Evolutionary conservation across 352 stramenopile genomes (phyloP).

Genomic region (Globisporangium splendens): DNA sequence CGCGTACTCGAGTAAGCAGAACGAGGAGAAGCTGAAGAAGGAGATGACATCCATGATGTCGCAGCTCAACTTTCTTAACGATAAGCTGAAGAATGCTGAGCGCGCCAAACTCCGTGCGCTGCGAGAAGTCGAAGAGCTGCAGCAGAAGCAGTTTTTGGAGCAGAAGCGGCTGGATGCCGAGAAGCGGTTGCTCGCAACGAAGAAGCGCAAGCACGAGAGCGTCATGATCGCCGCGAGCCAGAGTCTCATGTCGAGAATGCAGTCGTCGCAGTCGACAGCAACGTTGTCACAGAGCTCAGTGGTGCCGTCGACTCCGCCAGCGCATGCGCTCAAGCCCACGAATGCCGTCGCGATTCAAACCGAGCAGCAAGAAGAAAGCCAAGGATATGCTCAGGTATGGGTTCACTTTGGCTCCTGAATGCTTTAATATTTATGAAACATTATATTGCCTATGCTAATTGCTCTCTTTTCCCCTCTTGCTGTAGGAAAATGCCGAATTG

Average conservation of each 20-base stretch:
- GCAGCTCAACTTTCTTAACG: slow-evolving; percentile 41
- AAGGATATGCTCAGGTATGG: slow-evolving; percentile 11
- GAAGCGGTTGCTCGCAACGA: slow-evolving; percentile 57
- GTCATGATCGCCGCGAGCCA: slow-evolving; percentile 50
- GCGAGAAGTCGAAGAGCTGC: slow-evolving; percentile 51
- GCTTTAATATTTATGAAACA: neutral
- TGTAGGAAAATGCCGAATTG: slow-evolving; percentile 35
- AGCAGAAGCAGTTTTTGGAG: slow-evolving; percentile 54
- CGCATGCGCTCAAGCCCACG: slow-evolving; percentile 19
- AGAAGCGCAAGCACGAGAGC: slow-evolving; percentile 57
- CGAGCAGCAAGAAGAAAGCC: slow-evolving; percentile 9
- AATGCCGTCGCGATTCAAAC: slow-evolving; percentile 32
- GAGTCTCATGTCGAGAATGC: slow-evolving; percentile 20
- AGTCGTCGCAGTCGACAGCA: slow-evolving; percentile 23
- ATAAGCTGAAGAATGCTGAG: slow-evolving; percentile 58
- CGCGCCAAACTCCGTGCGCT: slow-evolving; percentile 45
- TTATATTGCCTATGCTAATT: neutral
- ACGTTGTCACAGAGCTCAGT: slow-evolving; percentile 4
- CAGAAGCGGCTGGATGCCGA: slow-evolving; percentile 66
- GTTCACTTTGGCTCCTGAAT: neutral
- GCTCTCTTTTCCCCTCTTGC: neutral
- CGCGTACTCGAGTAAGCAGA: slow-evolving; percentile 35
- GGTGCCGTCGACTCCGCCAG: slow-evolving; percentile 6
- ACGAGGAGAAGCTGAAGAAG: slow-evolving; percentile 35
- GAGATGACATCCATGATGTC: slow-evolving; percentile 53